A percentile compares a stretch with the other conserved stretches of the same genome.
Conservation (phyloP, 2,329 filamentous ascomycete genomes). For the Aspergillus ibericus region DNA sequence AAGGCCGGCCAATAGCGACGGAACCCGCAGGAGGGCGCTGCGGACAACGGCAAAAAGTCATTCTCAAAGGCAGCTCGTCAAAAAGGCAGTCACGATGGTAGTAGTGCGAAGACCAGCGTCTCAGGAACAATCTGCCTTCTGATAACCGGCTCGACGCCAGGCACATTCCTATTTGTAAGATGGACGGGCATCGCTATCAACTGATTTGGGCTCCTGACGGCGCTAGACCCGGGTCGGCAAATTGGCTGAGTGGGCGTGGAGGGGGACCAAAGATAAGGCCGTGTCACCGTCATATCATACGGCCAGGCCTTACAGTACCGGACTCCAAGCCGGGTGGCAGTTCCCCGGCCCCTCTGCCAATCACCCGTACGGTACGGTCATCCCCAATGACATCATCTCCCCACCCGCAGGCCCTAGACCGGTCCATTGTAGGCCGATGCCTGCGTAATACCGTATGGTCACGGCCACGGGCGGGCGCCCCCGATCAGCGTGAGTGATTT, state of each 20-base stretch:
- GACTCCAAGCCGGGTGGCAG: conserved; percentile 3
- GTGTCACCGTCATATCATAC: background rate
- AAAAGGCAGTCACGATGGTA: background rate
- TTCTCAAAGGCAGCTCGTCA: background rate
- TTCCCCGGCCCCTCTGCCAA: conserved; percentile 6
- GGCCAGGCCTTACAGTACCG: background rate
- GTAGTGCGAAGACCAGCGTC: too few relatives aligned
- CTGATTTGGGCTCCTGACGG: background rate
- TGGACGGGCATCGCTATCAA: background rate
- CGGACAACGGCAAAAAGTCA: background rate
- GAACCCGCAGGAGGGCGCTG: background rate
- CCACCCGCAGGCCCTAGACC: conserved; percentile 29
- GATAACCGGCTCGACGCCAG: background rate
- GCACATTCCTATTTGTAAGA: conserved; percentile 3
- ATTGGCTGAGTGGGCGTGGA: background rate
- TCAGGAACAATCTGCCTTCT: background rate
- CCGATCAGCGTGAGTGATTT: conserved; percentile 19
- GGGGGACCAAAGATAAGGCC: background rate
- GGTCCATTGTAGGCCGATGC: conserved; percentile 24
- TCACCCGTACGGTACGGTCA: conserved; percentile 13
- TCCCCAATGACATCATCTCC: conserved; percentile 26
- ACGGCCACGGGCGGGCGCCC: conserved; percentile 11
- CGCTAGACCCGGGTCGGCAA: background rate
- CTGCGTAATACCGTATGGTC: conserved; percentile 17
- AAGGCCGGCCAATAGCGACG: background rate